Evolutionary conservation across 768 basidiomycete genomes (phyloP).

Genomic region (Imleria badia): DNA sequence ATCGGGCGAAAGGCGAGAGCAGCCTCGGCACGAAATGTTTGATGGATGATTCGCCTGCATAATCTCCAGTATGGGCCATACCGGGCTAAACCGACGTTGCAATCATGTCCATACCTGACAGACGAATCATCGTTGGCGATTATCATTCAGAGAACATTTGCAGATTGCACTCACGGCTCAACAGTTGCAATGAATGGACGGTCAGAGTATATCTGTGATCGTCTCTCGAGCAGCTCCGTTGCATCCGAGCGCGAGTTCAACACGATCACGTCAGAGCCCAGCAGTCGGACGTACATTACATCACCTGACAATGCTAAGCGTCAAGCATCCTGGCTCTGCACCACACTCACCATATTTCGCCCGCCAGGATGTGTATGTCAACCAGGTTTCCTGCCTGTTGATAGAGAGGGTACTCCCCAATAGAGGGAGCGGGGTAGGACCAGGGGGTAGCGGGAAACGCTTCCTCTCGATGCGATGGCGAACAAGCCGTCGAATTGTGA

Average conservation of each 20-base stretch:
- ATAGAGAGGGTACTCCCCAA: no score
- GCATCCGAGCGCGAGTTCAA: not conserved
- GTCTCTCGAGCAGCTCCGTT: conserved; percentile 4
- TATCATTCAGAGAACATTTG: no score
- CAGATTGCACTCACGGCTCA: not conserved
- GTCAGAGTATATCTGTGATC: conserved; percentile 14
- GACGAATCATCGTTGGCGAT: no score
- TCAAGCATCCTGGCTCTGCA: no score
- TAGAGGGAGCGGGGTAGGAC: no score
- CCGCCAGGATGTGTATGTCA: no score
- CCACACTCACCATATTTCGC: no score
- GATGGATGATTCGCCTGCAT: conserved; percentile 5
- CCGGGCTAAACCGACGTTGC: not conserved
- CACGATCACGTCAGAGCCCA: conserved; percentile 1
- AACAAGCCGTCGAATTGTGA: no score
- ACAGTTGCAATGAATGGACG: conserved; percentile 5
- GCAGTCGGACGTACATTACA: conserved; percentile 1
- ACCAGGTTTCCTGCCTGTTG: no score
- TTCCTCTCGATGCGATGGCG: no score
- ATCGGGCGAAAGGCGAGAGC: not conserved
- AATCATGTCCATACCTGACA: conserved; percentile 5
- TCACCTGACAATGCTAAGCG: not conserved
- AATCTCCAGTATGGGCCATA: not conserved
- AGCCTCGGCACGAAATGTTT: not conserved
- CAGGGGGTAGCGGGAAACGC: no score